Evolutionary conservation across 306 rosid genomes (phyloP).

Genomic region (Sicyos edulis): DNA sequence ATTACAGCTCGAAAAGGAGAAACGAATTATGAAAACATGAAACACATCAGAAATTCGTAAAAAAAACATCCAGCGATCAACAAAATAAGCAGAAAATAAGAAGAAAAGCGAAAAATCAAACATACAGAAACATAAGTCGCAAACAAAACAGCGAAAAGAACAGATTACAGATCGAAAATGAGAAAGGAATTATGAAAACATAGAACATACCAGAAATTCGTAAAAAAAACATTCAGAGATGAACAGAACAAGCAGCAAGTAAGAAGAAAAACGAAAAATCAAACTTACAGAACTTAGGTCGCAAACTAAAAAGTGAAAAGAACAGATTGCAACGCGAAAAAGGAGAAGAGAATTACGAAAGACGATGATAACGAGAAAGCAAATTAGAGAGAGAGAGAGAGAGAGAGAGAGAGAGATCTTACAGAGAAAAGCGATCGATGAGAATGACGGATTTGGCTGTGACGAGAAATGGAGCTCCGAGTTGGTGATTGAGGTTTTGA

Average conservation of each 20-base stretch:
- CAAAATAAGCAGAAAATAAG: neutral
- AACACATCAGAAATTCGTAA: too few species aligned
- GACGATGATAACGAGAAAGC: too few species aligned
- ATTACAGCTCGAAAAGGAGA: neutral
- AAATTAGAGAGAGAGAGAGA: neutral
- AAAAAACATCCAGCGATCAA: neutral
- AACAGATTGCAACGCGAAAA: neutral
- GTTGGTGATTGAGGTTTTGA: neutral
- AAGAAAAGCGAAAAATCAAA: neutral
- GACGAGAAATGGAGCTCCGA: constrained; percentile 5
- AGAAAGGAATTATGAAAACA: neutral
- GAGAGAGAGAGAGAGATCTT: neutral
- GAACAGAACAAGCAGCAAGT: neutral
- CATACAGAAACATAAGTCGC: neutral
- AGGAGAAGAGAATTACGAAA: neutral
- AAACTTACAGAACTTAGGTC: neutral
- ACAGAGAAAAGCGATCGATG: neutral
- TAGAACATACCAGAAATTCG: too few species aligned
- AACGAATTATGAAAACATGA: neutral
- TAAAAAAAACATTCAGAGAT: neutral
- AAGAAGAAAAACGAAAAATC: neutral
- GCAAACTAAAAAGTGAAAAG: neutral
- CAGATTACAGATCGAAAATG: neutral
- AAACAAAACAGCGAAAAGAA: neutral
- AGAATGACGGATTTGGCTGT: neutral